Evolutionary conservation across 768 basidiomycete species (phyloP), one percentile per base, ranked within the genome.

Genomic region (Mycena vitilis): DNA sequence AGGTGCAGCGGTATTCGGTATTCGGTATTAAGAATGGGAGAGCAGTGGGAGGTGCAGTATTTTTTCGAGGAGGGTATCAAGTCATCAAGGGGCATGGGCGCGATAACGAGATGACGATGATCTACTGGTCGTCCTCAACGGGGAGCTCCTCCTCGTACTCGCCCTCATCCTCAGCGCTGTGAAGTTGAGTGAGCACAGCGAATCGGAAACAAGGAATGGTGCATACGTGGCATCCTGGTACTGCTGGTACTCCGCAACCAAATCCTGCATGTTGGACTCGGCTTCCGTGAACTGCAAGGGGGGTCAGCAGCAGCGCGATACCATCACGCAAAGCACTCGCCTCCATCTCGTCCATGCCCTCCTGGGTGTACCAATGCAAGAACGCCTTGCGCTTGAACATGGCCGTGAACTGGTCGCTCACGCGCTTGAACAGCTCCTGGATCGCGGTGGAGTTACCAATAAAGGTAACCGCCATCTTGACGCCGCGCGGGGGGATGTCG

Each of bases 331-430:
- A 37, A 38, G n/a, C 4, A 78, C 84, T 52, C 59, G 87, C 87
- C 86, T 96, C 94, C 94, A 95, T 95, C 87, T 95, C 95, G 78
- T 96, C 97, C 97, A 99, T 99, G 80, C 98, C 98, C 86, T 99
- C 98, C 80, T 97, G 95, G 37, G 96, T 99, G 83, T 98, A 98
- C 96, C 96, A 97, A 81, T 97, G 94, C 90, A 95, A 88, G 88
- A 96, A 96, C 34, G 96, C 96, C 86, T 98, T 98, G 79, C 97
- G 88, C 89, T 93, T 95, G 88, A 96, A 97, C 98, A 98, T 99
- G 81, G 95, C 95, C 68, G 95, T 95, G 89, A 99, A 99, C 81
- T 98, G 96, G 79, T 97, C 95, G 73, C 91, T 93, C 78, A 99
- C 95, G 85, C 97, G 96, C 86, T 96, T 95, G 94, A 99, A 98